Evolutionary conservation across 176 grass and related monocot genomes (phyloP).

Genomic region (Juncus effusus): DNA sequence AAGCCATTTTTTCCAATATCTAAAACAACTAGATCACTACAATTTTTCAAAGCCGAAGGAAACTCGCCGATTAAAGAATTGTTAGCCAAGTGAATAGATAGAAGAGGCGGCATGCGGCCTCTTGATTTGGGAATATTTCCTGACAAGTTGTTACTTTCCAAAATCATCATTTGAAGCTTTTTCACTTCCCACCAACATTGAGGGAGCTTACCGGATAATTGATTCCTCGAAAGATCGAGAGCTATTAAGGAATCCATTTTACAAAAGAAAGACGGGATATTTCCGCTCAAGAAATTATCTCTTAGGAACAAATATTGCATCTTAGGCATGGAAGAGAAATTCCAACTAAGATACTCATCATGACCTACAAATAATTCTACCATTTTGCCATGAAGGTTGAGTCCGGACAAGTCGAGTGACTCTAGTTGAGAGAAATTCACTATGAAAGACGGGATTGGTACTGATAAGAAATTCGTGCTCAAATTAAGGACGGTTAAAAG

Average conservation of each 20-base stretch:
- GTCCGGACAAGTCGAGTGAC: slow-evolving; percentile 31
- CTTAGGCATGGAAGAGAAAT: slow-evolving; percentile 6
- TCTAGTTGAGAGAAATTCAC: slow-evolving; percentile 18
- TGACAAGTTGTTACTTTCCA: slow-evolving; percentile 49
- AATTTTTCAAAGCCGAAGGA: slow-evolving; percentile 25
- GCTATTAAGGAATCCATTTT: slow-evolving; percentile 35
- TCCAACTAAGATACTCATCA: background rate
- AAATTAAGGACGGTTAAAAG: slow-evolving; percentile 24
- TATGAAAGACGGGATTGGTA: slow-evolving; percentile 26
- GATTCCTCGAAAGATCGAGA: slow-evolving; percentile 76
- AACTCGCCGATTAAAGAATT: slow-evolving; percentile 47
- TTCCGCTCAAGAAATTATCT: slow-evolving; percentile 40
- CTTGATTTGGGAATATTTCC: slow-evolving; percentile 42
- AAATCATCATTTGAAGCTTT: slow-evolving; percentile 44
- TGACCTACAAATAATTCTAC: slow-evolving; percentile 21
- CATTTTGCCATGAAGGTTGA: slow-evolving; percentile 18
- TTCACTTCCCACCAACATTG: slow-evolving; percentile 48
- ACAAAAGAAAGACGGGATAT: slow-evolving; percentile 43
- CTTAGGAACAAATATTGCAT: slow-evolving; percentile 20
- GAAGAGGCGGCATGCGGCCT: slow-evolving; percentile 19
- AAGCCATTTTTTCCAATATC: slow-evolving; percentile 57
- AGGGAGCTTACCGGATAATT: slow-evolving; percentile 44
- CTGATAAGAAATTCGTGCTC: slow-evolving; percentile 24
- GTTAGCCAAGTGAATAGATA: slow-evolving; percentile 50
- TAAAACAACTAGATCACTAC: slow-evolving; percentile 23